Base-by-base conservation (phyloP, 2,329 filamentous ascomycete species). In the Pseudopyricularia javanii region DNA sequence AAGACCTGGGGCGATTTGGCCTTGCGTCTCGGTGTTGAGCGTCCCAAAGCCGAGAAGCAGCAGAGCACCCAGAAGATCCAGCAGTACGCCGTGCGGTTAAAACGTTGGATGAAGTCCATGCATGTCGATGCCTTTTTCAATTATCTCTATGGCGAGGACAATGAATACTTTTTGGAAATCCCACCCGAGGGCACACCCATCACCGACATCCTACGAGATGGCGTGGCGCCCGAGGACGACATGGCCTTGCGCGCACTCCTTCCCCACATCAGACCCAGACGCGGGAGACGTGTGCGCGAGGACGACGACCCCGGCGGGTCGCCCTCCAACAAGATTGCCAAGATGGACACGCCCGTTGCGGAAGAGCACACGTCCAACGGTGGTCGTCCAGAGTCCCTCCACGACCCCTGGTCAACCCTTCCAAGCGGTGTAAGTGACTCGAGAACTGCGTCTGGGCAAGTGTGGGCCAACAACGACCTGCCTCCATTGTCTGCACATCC, bases 41-140 rank as follows among this genome's bases (percentile, higher is more conserved):
- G 86, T 3, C 89, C 90, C 2, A 85, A 88, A 55, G 74, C 82
- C 24, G 82, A 86, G 55, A 93, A 91, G 54, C 87, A 88, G 26
- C 86, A 94, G 69, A 95, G 89, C 65, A 83, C 86, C 2, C 91
- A 96, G 64, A 95, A 95, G 66, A 86, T 96, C 54, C 89, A 95
- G 65, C 91, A 96, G 66, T 96, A 95, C 72, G 89, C 88, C 45
- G 91, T 96, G 48, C 80, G 91, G 54, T 71, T 96, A 54, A 96
- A 96, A 87, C 84, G 91, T 63, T 96, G 91, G 91, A 93, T 96
- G 88, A 88, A 89, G 64, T 91, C 90, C 5, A 91, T 95, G 86
- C 91, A 95, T 65, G 82, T 95, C 51, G 88, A 95, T 72, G 87
- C 89, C 11, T 96, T 96, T 65, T 96, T 95, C 62, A 89, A 95